These are phyloP conservation scores for Amaranthus palmeri DNA, from an alignment of 148 eudicot genomes.

Conservation along the genomic window DNA sequence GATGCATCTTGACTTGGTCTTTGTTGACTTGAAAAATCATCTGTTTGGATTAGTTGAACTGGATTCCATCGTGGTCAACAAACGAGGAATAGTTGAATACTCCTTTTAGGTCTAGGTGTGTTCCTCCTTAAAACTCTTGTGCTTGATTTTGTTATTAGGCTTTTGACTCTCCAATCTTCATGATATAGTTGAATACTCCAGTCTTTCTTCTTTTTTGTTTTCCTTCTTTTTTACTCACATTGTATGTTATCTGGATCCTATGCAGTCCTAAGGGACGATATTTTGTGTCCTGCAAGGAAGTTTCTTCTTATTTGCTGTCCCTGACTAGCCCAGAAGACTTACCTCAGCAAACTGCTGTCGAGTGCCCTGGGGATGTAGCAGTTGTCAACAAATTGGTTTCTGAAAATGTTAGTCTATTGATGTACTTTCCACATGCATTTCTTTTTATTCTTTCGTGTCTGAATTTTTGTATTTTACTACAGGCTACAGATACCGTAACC, in stretches of 20 bases:
- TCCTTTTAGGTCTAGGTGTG: too few relatives aligned
- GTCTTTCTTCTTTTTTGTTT: not conserved
- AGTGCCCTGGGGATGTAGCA: slow-evolving; percentile 24
- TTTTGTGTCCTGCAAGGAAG: slow-evolving; percentile 83
- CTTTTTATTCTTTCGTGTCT: slow-evolving; percentile 3
- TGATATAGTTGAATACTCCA: too few relatives aligned
- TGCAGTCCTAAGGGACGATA: slow-evolving; percentile 81
- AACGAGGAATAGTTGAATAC: too few relatives aligned
- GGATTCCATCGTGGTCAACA: too few relatives aligned
- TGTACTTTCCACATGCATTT: slow-evolving; percentile 6
- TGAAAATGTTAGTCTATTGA: slow-evolving; percentile 45
- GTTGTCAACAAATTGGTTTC: slow-evolving; percentile 27
- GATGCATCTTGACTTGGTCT: too few relatives aligned
- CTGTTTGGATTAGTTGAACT: too few relatives aligned
- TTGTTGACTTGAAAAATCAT: too few relatives aligned
- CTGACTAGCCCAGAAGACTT: slow-evolving; percentile 48
- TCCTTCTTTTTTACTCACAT: slow-evolving; percentile 24
- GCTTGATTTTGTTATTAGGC: too few relatives aligned
- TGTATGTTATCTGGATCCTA: slow-evolving; percentile 24
- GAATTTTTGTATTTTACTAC: slow-evolving; percentile 18
- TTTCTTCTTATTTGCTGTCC: slow-evolving; percentile 75
- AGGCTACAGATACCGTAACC: slow-evolving; percentile 37
- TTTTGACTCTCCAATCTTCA: too few relatives aligned
- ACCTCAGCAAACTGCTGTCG: slow-evolving; percentile 25
- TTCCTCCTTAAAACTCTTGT: too few relatives aligned